Evolutionary conservation across 805 yeast genomes (phyloP).

Genomic region (Metschnikowia koreensis): DNA sequence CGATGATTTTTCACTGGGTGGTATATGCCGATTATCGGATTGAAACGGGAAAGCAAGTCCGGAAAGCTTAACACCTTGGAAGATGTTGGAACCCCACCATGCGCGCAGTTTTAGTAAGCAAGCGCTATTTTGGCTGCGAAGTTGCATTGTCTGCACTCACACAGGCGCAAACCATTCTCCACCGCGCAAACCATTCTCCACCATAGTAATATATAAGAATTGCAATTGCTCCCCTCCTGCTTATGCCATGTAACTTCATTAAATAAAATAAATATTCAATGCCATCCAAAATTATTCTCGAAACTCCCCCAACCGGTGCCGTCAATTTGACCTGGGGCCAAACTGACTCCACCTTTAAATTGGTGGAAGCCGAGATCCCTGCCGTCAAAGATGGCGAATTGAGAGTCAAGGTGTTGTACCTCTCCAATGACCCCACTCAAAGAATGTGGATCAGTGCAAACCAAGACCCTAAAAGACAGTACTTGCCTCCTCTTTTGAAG

Average conservation of each 20-base stretch:
- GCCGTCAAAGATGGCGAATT: conserved; percentile 39
- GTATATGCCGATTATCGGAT: too few species aligned
- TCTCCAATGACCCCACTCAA: conserved; percentile 64
- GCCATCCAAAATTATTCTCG: conserved; percentile 20
- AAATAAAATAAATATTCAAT: neutral
- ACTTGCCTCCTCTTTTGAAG: conserved; percentile 38
- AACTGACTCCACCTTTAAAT: conserved; percentile 32
- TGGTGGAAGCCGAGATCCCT: conserved; percentile 16
- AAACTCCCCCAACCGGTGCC: conserved; percentile 21
- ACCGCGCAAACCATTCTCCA: conserved; percentile 7
- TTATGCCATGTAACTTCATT: too few species aligned
- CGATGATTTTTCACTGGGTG: too few species aligned
- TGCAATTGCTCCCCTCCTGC: neutral
- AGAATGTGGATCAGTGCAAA: conserved; percentile 52
- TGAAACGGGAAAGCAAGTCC: too few species aligned
- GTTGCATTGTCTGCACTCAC: neutral
- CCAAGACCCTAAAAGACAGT: conserved; percentile 28
- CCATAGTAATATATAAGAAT: neutral
- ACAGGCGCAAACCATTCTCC: neutral
- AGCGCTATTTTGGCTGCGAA: neutral
- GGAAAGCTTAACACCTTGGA: neutral
- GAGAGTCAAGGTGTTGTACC: conserved; percentile 42
- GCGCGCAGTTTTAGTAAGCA: conserved; percentile 1
- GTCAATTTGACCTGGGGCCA: conserved; percentile 23
- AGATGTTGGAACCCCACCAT: neutral